Conservation (phyloP, 768 basidiomycete species). For the Leccinum rimulosum region DNA sequence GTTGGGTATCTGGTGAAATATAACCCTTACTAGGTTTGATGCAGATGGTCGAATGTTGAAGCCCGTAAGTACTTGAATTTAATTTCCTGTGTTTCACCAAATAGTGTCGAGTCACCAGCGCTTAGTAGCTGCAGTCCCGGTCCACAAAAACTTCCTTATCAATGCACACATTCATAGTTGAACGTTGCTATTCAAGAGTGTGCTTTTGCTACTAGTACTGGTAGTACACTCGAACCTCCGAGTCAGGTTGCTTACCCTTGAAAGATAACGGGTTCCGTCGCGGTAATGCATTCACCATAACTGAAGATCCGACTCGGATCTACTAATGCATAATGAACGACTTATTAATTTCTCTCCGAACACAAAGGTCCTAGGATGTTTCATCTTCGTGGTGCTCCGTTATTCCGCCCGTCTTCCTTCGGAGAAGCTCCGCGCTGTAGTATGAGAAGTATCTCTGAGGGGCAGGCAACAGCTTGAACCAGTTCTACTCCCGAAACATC, state of each 20-base stretch:
- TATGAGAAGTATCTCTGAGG: background rate
- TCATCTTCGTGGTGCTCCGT: conserved; percentile 6
- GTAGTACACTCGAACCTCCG: background rate
- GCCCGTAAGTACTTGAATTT: background rate
- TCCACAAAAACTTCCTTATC: background rate
- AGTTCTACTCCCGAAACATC: background rate
- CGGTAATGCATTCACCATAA: background rate
- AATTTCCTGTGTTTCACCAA: background rate
- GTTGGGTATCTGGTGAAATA: conserved; percentile 16
- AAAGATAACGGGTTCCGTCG: background rate
- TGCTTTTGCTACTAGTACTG: background rate
- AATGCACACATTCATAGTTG: background rate
- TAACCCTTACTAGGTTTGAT: conserved; percentile 1
- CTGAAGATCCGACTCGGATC: background rate
- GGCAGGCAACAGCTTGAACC: background rate
- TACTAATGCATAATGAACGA: background rate
- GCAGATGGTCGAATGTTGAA: conserved; percentile 8
- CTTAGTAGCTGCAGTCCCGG: background rate
- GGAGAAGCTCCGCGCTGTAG: background rate
- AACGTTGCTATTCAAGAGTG: background rate
- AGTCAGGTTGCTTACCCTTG: background rate
- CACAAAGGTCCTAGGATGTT: background rate
- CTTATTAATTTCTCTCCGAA: background rate
- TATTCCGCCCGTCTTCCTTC: conserved; percentile 3
- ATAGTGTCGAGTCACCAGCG: conserved; percentile 1